Percentiles rank a stretch among this genome's conserved stretches.
Conservation (phyloP, 441 rosid species). For the California macrophylla region DNA sequence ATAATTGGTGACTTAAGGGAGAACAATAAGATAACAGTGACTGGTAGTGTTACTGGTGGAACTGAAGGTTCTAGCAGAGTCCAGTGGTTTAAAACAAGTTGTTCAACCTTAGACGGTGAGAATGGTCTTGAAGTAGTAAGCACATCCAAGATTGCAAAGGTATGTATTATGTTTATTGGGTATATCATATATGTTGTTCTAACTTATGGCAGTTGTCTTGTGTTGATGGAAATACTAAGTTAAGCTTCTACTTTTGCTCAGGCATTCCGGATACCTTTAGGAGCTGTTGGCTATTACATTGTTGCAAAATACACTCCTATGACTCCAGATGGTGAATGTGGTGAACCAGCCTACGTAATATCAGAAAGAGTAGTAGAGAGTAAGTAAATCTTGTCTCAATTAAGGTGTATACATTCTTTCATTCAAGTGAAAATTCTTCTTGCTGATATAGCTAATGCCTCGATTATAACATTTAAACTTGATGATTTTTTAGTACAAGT, state of each 20-base stretch:
- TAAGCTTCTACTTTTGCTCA: conserved; percentile 28
- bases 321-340: conserved; percentile 78
- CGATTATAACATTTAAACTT: background rate
- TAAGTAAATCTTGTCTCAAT: conserved; percentile 31
- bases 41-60: conserved; percentile 84
- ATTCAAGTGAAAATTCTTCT: background rate
- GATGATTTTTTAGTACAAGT: background rate
- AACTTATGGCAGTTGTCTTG: conserved; percentile 1
- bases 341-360: conserved; percentile 69
- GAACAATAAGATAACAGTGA: conserved; percentile 76
- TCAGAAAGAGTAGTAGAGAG: conserved; percentile 75
- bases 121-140: conserved; percentile 75
- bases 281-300: conserved; percentile 79
- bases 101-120: conserved; percentile 44
- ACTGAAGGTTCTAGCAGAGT: conserved; percentile 91
- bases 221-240: conserved; percentile 20
- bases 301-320: conserved; percentile 89
- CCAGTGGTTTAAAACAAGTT: conserved; percentile 84
- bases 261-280: conserved; percentile 95
- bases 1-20: conserved; percentile 84
- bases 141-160: conserved; percentile 86
- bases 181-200: background rate
- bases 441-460: background rate
- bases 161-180: conserved; percentile 19
- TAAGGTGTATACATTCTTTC: background rate